Evolutionary conservation across 441 rosid genomes (phyloP), one percentile per base, ranked within the genome.

Genomic region (Adansonia madagascariensis): DNA sequence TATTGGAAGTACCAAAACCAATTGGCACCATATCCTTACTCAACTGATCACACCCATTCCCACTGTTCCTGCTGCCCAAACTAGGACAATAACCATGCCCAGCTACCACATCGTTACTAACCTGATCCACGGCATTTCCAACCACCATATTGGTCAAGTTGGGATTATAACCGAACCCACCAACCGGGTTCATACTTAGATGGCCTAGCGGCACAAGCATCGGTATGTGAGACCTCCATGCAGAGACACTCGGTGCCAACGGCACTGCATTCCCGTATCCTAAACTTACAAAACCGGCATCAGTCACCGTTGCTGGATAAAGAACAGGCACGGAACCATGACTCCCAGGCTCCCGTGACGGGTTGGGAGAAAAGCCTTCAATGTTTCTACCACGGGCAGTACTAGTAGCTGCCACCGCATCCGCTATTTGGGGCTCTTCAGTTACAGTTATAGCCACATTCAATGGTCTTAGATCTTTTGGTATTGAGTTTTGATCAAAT

Each of bases 401-500:
- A 15, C 81, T 66, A 6, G 82, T 50, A 31, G 81, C 78, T 10
- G 81, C 82, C 8, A 73, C 76, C 14, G 79, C 83, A 10, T 80
- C 83, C 6, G 62, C 80, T 84, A 84, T 77, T 84, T 75, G 86
- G 75, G 90, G 77, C 75, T 90, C 94, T 63, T 91, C 91, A 0
- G 86, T 44, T 6, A 77, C 10, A 31, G 77, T 78, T 47, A 80
- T 78, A 69, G 88, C 83, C 53, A 86, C 73, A 73, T 84, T 84
- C 68, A 88, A 41, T 22, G 88, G 91, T 62, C 86, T 76, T 14
- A 81, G 85, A 78, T 90, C 94, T 62, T 82, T 80, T 3, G 89
- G 86, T 1, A 80, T 50, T 12, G 84, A 82, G 74, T 77, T 87
- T 31, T 88, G 91, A 86, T 91, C 96, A 84, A 86, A 85, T 64